A percentile compares a stretch with the other conserved stretches of the same genome.
Evolutionary conservation across 2,329 filamentous ascomycete species (phyloP).

Genomic region (Colletotrichum musae): DNA sequence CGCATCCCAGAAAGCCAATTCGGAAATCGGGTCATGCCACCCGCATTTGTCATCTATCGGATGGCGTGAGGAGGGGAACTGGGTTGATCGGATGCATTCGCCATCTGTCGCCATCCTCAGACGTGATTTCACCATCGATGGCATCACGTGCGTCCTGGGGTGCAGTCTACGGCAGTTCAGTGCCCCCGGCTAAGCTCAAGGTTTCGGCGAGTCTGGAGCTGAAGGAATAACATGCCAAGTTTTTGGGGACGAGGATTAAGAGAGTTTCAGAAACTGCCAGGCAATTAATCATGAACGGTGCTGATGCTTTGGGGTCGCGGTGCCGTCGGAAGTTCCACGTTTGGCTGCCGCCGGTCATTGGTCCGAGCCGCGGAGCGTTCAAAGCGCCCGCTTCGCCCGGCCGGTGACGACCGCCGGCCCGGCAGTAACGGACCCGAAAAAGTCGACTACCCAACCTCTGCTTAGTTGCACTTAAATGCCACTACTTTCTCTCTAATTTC

Average conservation of each 20-base stretch:
- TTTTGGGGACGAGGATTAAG: background rate
- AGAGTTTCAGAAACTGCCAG: background rate
- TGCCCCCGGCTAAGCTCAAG: background rate
- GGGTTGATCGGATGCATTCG: constrained; percentile 36
- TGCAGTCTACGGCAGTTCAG: background rate
- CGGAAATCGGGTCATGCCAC: constrained; percentile 10
- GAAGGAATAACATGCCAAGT: background rate
- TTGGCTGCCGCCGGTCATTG: background rate
- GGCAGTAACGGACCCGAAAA: background rate
- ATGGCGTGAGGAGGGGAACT: constrained; percentile 2
- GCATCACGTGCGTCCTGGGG: constrained; percentile 31
- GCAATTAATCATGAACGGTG: background rate
- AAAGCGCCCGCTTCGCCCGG: background rate
- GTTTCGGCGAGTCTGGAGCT: background rate
- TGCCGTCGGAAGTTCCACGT: background rate
- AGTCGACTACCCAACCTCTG: background rate
- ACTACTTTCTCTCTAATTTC: no score
- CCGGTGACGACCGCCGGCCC: background rate
- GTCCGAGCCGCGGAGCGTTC: background rate
- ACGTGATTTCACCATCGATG: constrained; percentile 39
- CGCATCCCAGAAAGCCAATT: background rate
- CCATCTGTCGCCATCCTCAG: constrained; percentile 39
- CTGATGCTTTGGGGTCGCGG: background rate
- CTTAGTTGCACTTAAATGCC: no score
- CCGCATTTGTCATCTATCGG: constrained; percentile 29